phyloP scores from a whole-genome alignment of 108 stramenopile genomes.

The Nannochloropsis granulata region DNA sequence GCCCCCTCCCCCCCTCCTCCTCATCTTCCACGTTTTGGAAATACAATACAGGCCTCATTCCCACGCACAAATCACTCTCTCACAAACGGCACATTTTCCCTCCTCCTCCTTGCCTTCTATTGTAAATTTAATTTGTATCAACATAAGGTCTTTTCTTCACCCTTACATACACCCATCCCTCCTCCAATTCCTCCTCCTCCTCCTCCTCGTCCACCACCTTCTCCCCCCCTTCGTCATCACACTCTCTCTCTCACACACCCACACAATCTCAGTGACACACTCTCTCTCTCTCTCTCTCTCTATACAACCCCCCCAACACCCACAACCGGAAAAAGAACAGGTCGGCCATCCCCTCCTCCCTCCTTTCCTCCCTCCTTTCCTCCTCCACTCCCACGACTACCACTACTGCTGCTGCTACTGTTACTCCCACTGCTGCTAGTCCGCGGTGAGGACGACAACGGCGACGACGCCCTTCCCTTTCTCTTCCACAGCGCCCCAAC shows the following conservation, averaged over 20 bases:
- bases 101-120: no score
- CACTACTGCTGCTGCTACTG: background rate
- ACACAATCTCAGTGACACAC: background rate
- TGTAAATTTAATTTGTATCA: no score
- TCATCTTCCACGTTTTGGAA: background rate
- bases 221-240: background rate
- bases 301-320: background rate
- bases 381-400: background rate
- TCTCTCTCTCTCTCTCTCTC: background rate
- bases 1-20: background rate
- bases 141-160: no score
- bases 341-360: background rate
- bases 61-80: background rate
- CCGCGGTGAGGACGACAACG: background rate
- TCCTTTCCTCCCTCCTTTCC: background rate
- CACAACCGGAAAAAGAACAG: background rate
- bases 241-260: background rate
- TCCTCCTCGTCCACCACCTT: no score
- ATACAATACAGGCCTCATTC: background rate
- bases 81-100: no score
- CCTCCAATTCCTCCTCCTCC: no score
- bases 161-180: no score
- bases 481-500: background rate
- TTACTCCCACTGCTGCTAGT: background rate
- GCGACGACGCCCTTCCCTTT: background rate